Evolutionary conservation across 352 stramenopile species (phyloP), one percentile per base, ranked within the genome.

Genomic region (Globisporangium radiosum): DNA sequence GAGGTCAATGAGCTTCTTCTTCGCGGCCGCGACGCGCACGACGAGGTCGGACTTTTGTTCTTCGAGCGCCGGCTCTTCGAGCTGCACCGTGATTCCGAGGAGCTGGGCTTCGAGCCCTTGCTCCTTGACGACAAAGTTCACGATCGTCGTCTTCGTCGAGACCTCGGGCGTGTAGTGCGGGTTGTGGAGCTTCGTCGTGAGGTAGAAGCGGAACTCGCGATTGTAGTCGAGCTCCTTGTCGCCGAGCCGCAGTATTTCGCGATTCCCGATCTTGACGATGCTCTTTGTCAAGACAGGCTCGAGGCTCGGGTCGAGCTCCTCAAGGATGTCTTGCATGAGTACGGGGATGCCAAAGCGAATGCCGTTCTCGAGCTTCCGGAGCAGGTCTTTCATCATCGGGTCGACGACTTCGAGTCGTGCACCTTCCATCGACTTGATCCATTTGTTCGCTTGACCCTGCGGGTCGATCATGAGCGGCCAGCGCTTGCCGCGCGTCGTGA

Each of bases 391-490:
- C 78, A 95, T 97, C 76, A 97, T 98, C 11, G 97, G 89, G 47
- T 98, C 94, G 6, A 98, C 87, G 4, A 98, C 85, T 49, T 95
- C 85, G 4, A 98, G 75, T 0, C 75, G 74, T 7, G 54, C 73
- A 5, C 88, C 90, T 63, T 98, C 87, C 82, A 98, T 95, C 3
- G 92, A 91, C 61, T 96, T 96, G 62, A 98, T 97, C 95, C 95
- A 98, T 59, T 97, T 97, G 66, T 98, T 99, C 8, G 91, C 95
- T 58, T 98, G 95, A 0, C 88, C 91, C 63, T 98, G 92, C 15
- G 95, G 95, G 51, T 98, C 95, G 54, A 98, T 98, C 94, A 98
- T 98, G 7, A 98, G 79, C n/a, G 95, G 95, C 95, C 95, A 98
- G 1, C 95, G 75, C 53, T 93, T 94, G 11, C 92, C 89, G 42